phyloP scores from a whole-genome alignment of 805 yeast species.

The Suhomyces sp. region DNA sequence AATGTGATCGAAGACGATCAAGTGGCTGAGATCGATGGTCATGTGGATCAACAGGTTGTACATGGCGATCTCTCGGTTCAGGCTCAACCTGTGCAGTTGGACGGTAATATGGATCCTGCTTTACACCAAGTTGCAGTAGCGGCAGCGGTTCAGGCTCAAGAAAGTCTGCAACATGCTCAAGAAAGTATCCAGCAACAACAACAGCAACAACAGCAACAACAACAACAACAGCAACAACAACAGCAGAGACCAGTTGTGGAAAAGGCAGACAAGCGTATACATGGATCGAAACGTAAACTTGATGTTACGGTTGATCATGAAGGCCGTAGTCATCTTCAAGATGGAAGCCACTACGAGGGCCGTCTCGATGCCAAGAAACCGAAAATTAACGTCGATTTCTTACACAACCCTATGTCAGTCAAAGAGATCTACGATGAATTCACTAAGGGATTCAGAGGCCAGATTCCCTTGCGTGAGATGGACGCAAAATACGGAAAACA shows the following conservation, averaged over 20 bases:
- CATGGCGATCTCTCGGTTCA: constrained; percentile 9
- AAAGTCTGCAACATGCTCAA: constrained; percentile 9
- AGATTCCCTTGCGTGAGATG: constrained; percentile 42
- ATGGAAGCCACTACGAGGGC: constrained; percentile 10
- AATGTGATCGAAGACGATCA: constrained; percentile 15
- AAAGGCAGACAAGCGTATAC: constrained; percentile 8
- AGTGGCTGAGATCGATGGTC: constrained; percentile 19
- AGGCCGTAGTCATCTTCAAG: constrained; percentile 5
- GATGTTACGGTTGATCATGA: constrained; percentile 5
- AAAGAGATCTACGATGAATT: constrained; percentile 46
- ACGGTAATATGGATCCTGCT: constrained; percentile 42
- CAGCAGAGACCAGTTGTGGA: constrained; percentile 2
- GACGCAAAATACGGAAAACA: constrained; percentile 44
- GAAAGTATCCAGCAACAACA: constrained; percentile 6
- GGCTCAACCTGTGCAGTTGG: constrained; percentile 22
- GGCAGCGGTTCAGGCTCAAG: constrained; percentile 31
- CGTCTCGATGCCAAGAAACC: constrained; percentile 29
- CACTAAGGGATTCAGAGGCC: constrained; percentile 45
- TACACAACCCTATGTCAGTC: constrained; percentile 46
- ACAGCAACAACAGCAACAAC: constrained; percentile 35
- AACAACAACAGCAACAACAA: constrained; percentile 16
- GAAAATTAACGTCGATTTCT: constrained; percentile 37
- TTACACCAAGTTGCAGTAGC: constrained; percentile 42
- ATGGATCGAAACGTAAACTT: constrained; percentile 11
- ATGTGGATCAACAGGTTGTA: constrained; percentile 19